Evolutionary conservation across 129 eudicot species (phyloP).

Genomic region (Arctium lappa): DNA sequence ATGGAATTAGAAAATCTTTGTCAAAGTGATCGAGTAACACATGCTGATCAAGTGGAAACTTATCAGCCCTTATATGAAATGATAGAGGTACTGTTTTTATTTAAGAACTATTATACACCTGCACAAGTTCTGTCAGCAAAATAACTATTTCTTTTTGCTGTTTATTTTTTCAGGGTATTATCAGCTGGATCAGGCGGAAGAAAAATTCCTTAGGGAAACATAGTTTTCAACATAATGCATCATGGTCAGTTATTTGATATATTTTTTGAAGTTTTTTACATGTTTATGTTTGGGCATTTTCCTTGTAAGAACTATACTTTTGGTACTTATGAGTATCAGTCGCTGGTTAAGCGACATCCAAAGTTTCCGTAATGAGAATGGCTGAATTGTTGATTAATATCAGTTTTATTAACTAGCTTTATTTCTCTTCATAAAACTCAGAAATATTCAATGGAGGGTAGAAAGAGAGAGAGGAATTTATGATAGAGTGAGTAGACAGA

Average conservation of each 20-base stretch:
- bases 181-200: conserved; percentile 64
- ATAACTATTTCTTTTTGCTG: background rate
- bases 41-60: conserved; percentile 26
- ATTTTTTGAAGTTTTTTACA: background rate
- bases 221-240: conserved; percentile 68
- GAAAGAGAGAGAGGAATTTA: no score
- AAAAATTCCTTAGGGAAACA: conserved; percentile 61
- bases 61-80: conserved; percentile 79
- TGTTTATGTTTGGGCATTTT: conserved; percentile 11
- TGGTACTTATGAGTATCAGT: background rate
- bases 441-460: no score
- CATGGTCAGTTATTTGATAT: conserved; percentile 49
- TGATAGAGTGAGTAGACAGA: no score
- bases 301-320: background rate
- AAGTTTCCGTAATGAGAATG: background rate
- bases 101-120: background rate
- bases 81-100: conserved; percentile 53
- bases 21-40: conserved; percentile 27
- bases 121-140: conserved; percentile 7
- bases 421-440: background rate
- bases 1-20: conserved; percentile 61
- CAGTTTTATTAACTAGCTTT: background rate
- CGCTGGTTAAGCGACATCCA: background rate
- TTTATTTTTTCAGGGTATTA: conserved; percentile 51
- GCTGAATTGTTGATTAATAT: background rate